These are phyloP conservation scores for Phytophthora colocasiae DNA, from an alignment of 352 stramenopile genomes.

Conservation along the genomic window DNA sequence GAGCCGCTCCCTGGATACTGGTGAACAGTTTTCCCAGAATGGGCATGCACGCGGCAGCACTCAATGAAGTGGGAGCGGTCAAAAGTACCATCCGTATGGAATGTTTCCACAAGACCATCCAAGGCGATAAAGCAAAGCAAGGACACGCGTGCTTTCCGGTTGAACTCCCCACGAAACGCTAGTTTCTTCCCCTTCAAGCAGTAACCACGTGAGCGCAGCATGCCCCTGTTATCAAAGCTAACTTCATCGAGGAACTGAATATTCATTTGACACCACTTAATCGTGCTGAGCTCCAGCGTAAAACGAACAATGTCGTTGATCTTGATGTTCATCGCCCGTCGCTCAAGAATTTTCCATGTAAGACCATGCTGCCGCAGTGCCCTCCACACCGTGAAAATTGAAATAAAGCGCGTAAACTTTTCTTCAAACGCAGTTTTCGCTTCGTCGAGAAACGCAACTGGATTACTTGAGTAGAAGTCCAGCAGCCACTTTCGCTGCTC, in stretches of 20 bases:
- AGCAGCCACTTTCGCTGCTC: no score
- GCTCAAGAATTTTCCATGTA: background rate
- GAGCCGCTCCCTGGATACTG: no score
- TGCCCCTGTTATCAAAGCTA: conserved; percentile 8
- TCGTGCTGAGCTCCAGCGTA: conserved; percentile 1
- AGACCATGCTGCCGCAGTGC: no score
- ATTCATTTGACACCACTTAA: background rate
- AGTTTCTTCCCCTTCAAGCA: conserved; percentile 19
- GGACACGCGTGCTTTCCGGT: conserved; percentile 16
- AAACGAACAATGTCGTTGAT: background rate
- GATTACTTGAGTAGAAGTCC: conserved; percentile 17
- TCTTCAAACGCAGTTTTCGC: conserved; percentile 5
- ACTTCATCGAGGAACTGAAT: conserved; percentile 13
- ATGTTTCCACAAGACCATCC: no score
- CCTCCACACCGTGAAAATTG: no score
- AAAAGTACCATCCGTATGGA: no score
- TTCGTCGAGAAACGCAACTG: conserved; percentile 26
- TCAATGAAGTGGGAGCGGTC: no score
- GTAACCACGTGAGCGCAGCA: conserved; percentile 10
- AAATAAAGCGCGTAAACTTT: no score
- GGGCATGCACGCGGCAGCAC: no score
- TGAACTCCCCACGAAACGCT: conserved; percentile 12
- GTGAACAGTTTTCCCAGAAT: no score
- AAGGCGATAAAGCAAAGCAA: conserved; percentile 16
- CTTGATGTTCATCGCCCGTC: conserved; percentile 2